Evolutionary conservation across 1,139 yeast species (phyloP).

Genomic region (Arxiozyma heterogenica): DNA sequence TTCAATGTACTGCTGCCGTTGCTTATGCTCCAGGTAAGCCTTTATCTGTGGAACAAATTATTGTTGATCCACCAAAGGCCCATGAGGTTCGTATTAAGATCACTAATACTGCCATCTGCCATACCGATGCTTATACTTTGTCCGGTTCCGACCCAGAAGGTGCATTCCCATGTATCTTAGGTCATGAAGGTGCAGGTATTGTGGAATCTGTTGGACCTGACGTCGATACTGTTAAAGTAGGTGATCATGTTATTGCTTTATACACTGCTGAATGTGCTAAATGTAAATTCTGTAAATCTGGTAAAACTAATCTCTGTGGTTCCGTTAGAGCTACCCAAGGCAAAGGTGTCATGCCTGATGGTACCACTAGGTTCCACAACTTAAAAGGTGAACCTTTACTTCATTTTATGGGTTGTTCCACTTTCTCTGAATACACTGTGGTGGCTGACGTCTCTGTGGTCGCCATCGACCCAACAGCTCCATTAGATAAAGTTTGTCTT

Average conservation of each 20-base stretch:
- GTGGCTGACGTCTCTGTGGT: slow-evolving; percentile 97
- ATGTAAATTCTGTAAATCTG: slow-evolving; percentile 91
- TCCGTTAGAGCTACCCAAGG: slow-evolving; percentile 89
- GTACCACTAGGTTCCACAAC: slow-evolving; percentile 72
- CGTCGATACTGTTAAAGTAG: slow-evolving; percentile 75
- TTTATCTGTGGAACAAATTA: slow-evolving; percentile 72
- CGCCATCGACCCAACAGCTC: slow-evolving; percentile 77
- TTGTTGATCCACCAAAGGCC: slow-evolving; percentile 88
- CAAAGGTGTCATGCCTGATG: slow-evolving; percentile 91
- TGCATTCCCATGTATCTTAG: slow-evolving; percentile 81
- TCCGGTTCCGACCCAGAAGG: slow-evolving; percentile 97
- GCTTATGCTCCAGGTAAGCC: slow-evolving; percentile 96
- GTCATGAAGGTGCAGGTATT: slow-evolving; percentile 96
- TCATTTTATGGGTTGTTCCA: slow-evolving; percentile 97
- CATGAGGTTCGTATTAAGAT: slow-evolving; percentile 94
- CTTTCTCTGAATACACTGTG: slow-evolving; percentile 93
- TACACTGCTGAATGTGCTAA: slow-evolving; percentile 95
- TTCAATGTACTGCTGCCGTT: slow-evolving; percentile 89
- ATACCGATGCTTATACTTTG: slow-evolving; percentile 94
- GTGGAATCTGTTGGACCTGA: slow-evolving; percentile 92
- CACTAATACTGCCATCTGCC: slow-evolving; percentile 88
- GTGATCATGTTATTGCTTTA: slow-evolving; percentile 84
- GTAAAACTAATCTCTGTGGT: slow-evolving; percentile 91
- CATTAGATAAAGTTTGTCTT: slow-evolving; percentile 78
- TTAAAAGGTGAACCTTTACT: slow-evolving; percentile 73